Evolutionary conservation across 176 grass and related monocot genomes (phyloP).

Genomic region (Coix lacrymajobi): DNA sequence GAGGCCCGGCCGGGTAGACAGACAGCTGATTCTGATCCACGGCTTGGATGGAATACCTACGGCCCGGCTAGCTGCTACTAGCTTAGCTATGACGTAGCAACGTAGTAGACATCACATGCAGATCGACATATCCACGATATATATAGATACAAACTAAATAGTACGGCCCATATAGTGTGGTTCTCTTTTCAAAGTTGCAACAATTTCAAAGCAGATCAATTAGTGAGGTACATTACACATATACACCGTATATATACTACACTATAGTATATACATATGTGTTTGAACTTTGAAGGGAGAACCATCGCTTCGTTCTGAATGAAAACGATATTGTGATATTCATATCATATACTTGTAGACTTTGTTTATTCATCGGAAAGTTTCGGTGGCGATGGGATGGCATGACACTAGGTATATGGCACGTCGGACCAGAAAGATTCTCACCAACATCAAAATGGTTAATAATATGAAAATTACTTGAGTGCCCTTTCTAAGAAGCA

Average conservation of each 20-base stretch:
- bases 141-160: neutral
- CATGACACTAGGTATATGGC: too few relatives aligned
- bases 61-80: neutral
- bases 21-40: neutral
- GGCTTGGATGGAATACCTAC: neutral
- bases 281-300: neutral
- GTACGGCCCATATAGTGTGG: neutral
- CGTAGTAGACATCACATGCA: neutral
- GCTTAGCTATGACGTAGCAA: conserved; percentile 1
- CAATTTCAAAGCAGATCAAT: neutral
- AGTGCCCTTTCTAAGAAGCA: too few relatives aligned
- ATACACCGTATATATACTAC: neutral
- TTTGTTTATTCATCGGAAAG: neutral
- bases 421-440: neutral
- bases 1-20: conserved; percentile 15
- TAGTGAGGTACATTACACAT: neutral
- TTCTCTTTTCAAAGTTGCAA: neutral
- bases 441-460: neutral
- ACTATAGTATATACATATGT: neutral
- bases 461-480: neutral
- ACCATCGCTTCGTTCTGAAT: neutral
- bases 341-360: neutral
- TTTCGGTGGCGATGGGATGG: neutral
- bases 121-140: neutral
- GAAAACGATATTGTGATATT: neutral